Evolutionary conservation across 2,329 filamentous ascomycete species (phyloP).

Genomic region (Gaeumannomyces tritici): DNA sequence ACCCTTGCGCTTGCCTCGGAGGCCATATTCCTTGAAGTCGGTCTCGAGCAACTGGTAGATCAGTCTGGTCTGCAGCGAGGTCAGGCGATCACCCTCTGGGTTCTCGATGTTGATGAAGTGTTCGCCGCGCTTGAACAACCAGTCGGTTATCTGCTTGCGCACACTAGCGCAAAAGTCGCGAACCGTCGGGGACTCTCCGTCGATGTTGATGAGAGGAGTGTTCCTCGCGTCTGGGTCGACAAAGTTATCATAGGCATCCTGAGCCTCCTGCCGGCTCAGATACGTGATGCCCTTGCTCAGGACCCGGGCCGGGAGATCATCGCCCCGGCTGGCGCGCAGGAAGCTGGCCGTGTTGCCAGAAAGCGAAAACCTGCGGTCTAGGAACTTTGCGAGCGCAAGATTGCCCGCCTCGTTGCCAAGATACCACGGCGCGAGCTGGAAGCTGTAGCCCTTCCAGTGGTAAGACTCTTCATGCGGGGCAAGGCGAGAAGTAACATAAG

Average conservation of each 20-base stretch:
- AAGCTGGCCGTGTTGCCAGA: constrained; percentile 19
- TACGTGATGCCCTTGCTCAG: constrained; percentile 18
- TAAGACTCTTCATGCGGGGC: constrained; percentile 7
- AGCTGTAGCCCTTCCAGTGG: constrained; percentile 18
- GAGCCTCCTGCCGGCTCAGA: constrained; percentile 16
- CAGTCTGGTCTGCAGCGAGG: constrained; percentile 16
- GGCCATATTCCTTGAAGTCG: constrained; percentile 11
- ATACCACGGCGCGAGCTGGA: constrained; percentile 20
- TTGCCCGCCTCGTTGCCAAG: constrained; percentile 5
- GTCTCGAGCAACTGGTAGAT: constrained; percentile 15
- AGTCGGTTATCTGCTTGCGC: constrained; percentile 1
- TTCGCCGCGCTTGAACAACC: constrained; percentile 4
- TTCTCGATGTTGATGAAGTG: constrained; percentile 12
- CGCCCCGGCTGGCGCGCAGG: constrained; percentile 9
- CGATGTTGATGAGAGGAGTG: constrained; percentile 8
- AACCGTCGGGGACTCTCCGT: constrained; percentile 4
- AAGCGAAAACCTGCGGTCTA: constrained; percentile 18
- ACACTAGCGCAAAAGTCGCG: constrained; percentile 9
- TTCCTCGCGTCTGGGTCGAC: constrained; percentile 9
- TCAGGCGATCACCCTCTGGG: constrained; percentile 14
- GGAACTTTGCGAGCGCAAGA: constrained; percentile 9
- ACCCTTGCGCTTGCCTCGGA: constrained; percentile 4
- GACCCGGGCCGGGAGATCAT: not conserved
- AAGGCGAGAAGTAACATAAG: not conserved
- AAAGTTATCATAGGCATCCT: constrained; percentile 6